Base-by-base conservation (phyloP, 345 rosid species). In the Viola odorata region DNA sequence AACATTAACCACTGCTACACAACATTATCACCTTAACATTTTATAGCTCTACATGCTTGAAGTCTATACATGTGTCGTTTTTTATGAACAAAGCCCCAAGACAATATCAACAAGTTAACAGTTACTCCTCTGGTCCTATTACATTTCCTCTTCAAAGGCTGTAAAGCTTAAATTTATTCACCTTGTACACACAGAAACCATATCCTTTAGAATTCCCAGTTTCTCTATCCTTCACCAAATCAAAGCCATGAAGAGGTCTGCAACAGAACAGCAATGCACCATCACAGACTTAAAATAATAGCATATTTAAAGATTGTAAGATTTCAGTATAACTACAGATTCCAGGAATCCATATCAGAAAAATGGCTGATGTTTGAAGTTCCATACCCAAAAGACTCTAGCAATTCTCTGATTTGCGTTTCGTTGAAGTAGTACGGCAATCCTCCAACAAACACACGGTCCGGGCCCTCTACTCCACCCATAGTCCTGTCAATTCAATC, bases 181-280 rank as follows among this genome's bases (percentile, higher is more conserved):
- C 75, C 75, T 86, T 88, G 69, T 85, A 88, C 45, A 88, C 90
- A 52, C 94, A 89, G 72, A 89, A 89, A 0, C 94, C 94, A 61
- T 89, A 89, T 70, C 96, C 94, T 72, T 86, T 89, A 0, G 92
- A 89, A 67, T 89, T 89, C 56, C 96, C 90, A n/a, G 96, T 89
- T 77, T 86, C 91, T 75, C 94, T 66, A 66, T 89, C 96, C 72
- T 89, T 89, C 62, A 89, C 96, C 17, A 89, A 88, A 74, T 89
- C 96, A 74, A 89, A 89, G 6, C 96, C 91, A 51, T 82, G 80
- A 4, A 89, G 76, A 50, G 88, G 80, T 60, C 77, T 73, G 64
- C 53, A 12, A 63, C 57, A 13, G 8, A 48, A 41, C n/a, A 60
- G 55, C 23, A 59, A 23, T 16, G 13, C 44, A 45, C 8, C 59